Conservation (phyloP, 2,329 filamentous ascomycete species). For the Pleurostoma richardsiae region DNA sequence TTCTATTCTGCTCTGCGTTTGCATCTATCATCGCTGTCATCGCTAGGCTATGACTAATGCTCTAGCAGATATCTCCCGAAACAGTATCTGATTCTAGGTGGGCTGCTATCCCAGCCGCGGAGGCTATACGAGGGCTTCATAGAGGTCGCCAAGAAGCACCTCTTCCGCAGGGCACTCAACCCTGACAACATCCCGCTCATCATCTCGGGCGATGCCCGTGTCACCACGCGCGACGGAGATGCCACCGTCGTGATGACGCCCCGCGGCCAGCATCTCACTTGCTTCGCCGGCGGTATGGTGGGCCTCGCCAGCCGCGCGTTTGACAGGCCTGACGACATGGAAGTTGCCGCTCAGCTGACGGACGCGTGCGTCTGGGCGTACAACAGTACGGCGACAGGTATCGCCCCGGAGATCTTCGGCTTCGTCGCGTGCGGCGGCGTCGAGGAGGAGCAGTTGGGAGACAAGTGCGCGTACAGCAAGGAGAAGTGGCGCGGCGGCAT, state of each 20-base stretch:
- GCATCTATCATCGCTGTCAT: too few species aligned
- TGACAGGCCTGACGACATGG: slow-evolving; percentile 47
- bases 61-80: slow-evolving; percentile 49
- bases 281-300: slow-evolving; percentile 63
- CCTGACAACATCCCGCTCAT: slow-evolving; percentile 32
- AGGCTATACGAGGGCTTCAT: slow-evolving; percentile 21
- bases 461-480: slow-evolving; percentile 15
- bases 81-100: slow-evolving; percentile 62
- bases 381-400: slow-evolving; percentile 47
- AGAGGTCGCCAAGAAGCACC: slow-evolving; percentile 28
- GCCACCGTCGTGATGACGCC: slow-evolving; percentile 19
- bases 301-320: slow-evolving; percentile 57
- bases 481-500: slow-evolving; percentile 15
- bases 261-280: slow-evolving; percentile 51
- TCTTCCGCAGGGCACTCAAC: slow-evolving; percentile 31
- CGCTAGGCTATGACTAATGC: background rate
- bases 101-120: slow-evolving; percentile 38
- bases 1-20: too few species aligned
- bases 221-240: slow-evolving; percentile 16
- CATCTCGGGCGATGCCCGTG: slow-evolving; percentile 40
- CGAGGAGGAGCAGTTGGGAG: slow-evolving; percentile 11
- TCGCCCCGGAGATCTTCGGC: slow-evolving; percentile 60
- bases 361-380: slow-evolving; percentile 64
- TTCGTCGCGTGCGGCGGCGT: slow-evolving; percentile 31
- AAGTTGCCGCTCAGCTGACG: slow-evolving; percentile 52